Evolutionary conservation across 2,329 filamentous ascomycete genomes (phyloP), one percentile per base, ranked within the genome.

Genomic region (Scytalidium lignicola): DNA sequence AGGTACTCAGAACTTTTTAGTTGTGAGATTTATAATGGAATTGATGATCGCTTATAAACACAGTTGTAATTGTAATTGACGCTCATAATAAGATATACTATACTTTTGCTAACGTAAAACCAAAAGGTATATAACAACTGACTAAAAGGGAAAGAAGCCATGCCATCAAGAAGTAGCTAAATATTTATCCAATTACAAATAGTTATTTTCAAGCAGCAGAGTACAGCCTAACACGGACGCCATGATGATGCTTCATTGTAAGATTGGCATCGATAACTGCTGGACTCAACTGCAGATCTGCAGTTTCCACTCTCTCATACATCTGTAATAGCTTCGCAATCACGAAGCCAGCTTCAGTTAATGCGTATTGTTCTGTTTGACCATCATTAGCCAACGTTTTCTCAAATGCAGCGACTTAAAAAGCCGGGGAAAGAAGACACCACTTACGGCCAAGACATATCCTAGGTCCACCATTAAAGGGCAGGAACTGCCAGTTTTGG

Each of bases 401-500:
- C 23, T 26, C 23, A 26, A 26, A 5, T 10, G 6, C 8, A 13
- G 32, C 6, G 15, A 15, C 6, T 15, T 9, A 13, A n/a, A 17
- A 37, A 13, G n/a, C 5, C 6, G 32, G 12, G 15, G 6, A 13
- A 4, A 17, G n/a, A 5, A 47, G 26, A 39, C 19, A 19, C 21
- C 28, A 59, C 56, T 62, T 54, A 57, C 60, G 62, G 19, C 63
- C 63, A 22, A 65, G 55, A 50, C 63, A 66, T 23, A 64, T 58
- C 51, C 63, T 54, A 10, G 64, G 63, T 7, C 61, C 62, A 21
- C 61, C 62, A 52, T 64, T 64, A n/a, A 55, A 55, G 39, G 61
- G 58, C 6, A 65, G 45, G 48, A 58, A 65, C 32, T 56, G 62
- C 59, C 59, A 63, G 32, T 43, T 51, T n/a, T 46, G 50, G 75